These are phyloP conservation scores for Diaporthe eres DNA, from an alignment of 2,329 filamentous ascomycete species.

Conservation along the genomic window DNA sequence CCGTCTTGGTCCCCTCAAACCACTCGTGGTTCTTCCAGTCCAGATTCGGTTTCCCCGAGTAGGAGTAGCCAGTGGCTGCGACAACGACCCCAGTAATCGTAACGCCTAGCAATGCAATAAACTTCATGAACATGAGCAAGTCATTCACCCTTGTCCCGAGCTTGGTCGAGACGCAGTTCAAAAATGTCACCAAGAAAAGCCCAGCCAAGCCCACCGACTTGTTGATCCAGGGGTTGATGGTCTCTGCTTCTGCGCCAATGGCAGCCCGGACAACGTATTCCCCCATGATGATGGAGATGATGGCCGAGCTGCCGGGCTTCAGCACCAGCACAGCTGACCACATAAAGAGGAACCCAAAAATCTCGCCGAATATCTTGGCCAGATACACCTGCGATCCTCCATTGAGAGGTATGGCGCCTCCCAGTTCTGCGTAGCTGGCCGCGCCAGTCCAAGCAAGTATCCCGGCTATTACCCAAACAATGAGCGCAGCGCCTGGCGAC, in stretches of 20 bases:
- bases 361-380: constrained; percentile 95
- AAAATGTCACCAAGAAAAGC: constrained; percentile 80
- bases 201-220: constrained; percentile 88
- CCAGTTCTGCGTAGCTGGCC: constrained; percentile 94
- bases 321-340: constrained; percentile 96
- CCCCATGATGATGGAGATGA: constrained; percentile 97
- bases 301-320: constrained; percentile 93
- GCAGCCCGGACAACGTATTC: constrained; percentile 94
- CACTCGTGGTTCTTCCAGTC: constrained; percentile 92
- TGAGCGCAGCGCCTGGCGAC: constrained; percentile 88
- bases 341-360: constrained; percentile 93
- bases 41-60: constrained; percentile 79
- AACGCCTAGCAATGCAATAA: constrained; percentile 88
- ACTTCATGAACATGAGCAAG: constrained; percentile 97
- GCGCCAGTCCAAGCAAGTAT: constrained; percentile 96
- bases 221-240: constrained; percentile 88
- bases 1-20: constrained; percentile 88
- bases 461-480: constrained; percentile 95
- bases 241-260: constrained; percentile 87
- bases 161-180: constrained; percentile 94
- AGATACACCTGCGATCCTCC: constrained; percentile 95
- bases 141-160: constrained; percentile 91
- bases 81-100: constrained; percentile 92
- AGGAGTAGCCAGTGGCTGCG: constrained; percentile 86
- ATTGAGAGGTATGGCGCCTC: constrained; percentile 95